phyloP scores from a whole-genome alignment of 441 rosid species.

The Mallotus japonicus region DNA sequence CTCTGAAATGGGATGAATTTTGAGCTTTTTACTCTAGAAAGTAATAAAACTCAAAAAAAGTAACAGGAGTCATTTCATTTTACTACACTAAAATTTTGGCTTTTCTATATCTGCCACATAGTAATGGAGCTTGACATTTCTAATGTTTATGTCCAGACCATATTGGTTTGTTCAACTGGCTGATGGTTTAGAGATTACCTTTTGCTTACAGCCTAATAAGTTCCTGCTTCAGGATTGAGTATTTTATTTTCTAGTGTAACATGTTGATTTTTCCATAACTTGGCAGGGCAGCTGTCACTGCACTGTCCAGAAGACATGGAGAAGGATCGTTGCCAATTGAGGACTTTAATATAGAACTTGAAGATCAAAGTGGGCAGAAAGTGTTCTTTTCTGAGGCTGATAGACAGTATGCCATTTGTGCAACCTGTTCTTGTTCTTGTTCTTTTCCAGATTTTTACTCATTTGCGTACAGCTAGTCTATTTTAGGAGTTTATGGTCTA shows the following conservation, averaged over 20 bases:
- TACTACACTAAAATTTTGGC: not conserved
- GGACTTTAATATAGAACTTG: slow-evolving; percentile 73
- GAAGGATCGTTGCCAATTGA: slow-evolving; percentile 72
- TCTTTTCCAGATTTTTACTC: slow-evolving; percentile 9
- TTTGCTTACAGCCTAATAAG: not conserved
- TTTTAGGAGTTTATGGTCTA: not conserved
- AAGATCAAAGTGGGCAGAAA: slow-evolving; percentile 75
- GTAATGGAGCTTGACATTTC: not conserved
- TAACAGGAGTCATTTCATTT: not conserved
- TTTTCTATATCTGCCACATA: slow-evolving; percentile 5
- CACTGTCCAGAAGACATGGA: slow-evolving; percentile 68
- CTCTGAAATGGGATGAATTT: too few species aligned
- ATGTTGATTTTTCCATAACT: slow-evolving; percentile 17
- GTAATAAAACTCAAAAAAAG: not conserved
- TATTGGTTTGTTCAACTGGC: not conserved
- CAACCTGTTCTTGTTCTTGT: not conserved
- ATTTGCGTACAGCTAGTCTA: not conserved
- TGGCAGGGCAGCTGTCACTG: slow-evolving; percentile 73
- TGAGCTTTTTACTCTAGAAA: not conserved
- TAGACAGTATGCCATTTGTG: slow-evolving; percentile 46
- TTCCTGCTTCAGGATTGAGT: not conserved
- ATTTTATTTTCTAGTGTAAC: not conserved
- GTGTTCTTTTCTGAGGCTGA: slow-evolving; percentile 69
- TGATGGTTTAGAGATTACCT: slow-evolving; percentile 2
- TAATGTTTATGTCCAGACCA: not conserved